Evolutionary conservation across 2,329 filamentous ascomycete genomes (phyloP).

Genomic region (Hirsutella rhossiliensis): DNA sequence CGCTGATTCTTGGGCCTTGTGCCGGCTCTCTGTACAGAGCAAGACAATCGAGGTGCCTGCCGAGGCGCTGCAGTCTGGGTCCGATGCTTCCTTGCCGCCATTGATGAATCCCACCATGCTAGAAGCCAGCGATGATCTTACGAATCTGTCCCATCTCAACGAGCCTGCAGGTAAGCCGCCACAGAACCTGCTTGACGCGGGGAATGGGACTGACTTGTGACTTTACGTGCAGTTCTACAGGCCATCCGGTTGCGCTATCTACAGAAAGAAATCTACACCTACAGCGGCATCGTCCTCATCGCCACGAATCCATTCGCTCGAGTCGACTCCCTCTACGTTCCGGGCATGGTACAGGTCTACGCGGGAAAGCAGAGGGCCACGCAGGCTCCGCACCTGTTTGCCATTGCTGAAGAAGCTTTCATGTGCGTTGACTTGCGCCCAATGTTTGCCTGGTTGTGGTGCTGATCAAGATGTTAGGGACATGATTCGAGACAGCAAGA

Average conservation of each 20-base stretch:
- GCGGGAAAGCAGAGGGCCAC: slow-evolving; percentile 93
- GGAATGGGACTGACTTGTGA: slow-evolving; percentile 9
- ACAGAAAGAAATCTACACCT: slow-evolving; percentile 99
- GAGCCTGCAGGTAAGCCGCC: slow-evolving; percentile 72
- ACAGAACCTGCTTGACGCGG: slow-evolving; percentile 2
- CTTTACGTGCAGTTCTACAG: slow-evolving; percentile 60
- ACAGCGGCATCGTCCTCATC: slow-evolving; percentile 96
- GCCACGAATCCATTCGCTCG: slow-evolving; percentile 96
- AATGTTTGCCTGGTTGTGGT: background rate
- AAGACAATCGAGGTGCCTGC: slow-evolving; percentile 69
- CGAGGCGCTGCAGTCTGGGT: slow-evolving; percentile 64
- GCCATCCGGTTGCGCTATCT: slow-evolving; percentile 94
- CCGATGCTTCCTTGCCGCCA: slow-evolving; percentile 70
- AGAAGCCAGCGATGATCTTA: slow-evolving; percentile 95
- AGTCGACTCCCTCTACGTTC: slow-evolving; percentile 95
- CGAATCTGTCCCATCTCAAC: slow-evolving; percentile 94
- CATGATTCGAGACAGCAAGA: slow-evolving; percentile 91
- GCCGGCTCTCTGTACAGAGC: slow-evolving; percentile 35
- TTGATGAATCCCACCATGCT: slow-evolving; percentile 98
- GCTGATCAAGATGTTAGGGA: slow-evolving; percentile 50
- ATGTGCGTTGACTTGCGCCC: slow-evolving; percentile 48
- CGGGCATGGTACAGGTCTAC: slow-evolving; percentile 99
- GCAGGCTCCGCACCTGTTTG: slow-evolving; percentile 94
- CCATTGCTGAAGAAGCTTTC: slow-evolving; percentile 97
- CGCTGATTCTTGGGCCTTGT: background rate